Evolutionary conservation across 495 filamentous ascomycete species (phyloP), one percentile per base, ranked within the genome.

Genomic region (Talaromyces stipitatus): DNA sequence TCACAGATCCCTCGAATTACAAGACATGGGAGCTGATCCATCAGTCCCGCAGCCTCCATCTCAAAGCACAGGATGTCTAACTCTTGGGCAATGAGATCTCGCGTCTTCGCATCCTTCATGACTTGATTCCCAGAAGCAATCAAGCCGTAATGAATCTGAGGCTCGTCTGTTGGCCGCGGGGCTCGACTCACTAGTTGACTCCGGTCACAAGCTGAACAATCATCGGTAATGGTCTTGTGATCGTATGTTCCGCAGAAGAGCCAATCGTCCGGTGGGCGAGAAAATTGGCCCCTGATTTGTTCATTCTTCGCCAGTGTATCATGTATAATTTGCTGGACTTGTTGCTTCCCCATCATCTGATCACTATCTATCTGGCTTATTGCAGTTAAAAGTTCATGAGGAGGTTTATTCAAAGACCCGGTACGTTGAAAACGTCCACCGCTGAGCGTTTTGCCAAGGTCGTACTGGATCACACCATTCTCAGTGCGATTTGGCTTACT

Each of bases 391-490:
- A 71, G 51, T 29, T 60, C 43, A 4, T 57, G 38, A 3, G 65
- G 63, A 20, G 67, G 67, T 50, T 64, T 60, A 55, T 71, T 68
- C 7, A 73, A 43, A 14, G 60, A 60, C 1, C 68, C 69, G 12
- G 63, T 76, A n/a, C 59, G 65, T 54, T 53, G 51, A 41, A 74
- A n/a, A n/a, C n/a, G n/a, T 11, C 61, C 64, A 20, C 60, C 64
- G 50, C 22, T 41, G 11, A 62, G 26, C 9, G 55, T 56, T 53
- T 73, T 76, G 9, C 72, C 73, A 50, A 67, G 59, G 47, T 77
- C 68, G 56, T 72, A 77, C 55, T 76, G 69, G 4, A 78, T 62
- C 2, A 78, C 73, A 20, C 73, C 72, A 28, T 63, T 62, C 55
- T 54, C 61, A 7, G 22, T 62, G 12, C 52, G 57, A n/a, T 24